Base-by-base conservation (phyloP, 768 basidiomycete species). In the Punctularia strigosozonata region DNA sequence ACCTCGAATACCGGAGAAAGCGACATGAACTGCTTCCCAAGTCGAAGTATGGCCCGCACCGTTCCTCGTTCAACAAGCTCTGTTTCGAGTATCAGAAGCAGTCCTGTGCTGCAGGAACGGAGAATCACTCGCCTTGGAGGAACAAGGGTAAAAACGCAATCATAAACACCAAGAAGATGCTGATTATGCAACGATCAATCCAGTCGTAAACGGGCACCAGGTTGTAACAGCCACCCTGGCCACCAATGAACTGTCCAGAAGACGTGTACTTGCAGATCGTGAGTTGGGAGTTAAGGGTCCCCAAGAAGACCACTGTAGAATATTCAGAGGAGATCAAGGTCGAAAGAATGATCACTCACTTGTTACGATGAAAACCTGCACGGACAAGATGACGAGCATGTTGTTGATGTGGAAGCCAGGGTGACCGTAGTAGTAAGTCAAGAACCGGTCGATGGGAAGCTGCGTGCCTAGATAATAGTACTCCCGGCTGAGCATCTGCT, bases 401-500 rank as follows among this genome's bases (percentile, higher is more conserved):
- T 98, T 99, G 72, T 99, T 97, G 66, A 99, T 94, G 56, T 98
- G 95, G 81, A 99, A 99, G 38, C 89, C 95, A 32, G 95, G 95
- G 59, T 98, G 95, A 34, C 90, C 92, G 50, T 99, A 99, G 68
- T 99, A 98, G 73, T 98, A 99, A 36, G 95, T 99, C 60, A 99
- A 66, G 79, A 99, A 99, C 32, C 95, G 80, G 58, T 99, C 95
- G 56, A 98, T 81, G 25, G 95, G 92, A 38, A 99, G 74, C 56
- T 98, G 95, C 18, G 95, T 99, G 21, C 95, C 95, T 46, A 99
- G 63, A 53, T 98, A 98, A 61, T 99, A 99, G 59, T 99, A 98
- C 62, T 98, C 95, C 46, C 95, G 78, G 63, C 90, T 95, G 52
- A 99, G 73, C 88, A 98, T 89, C 61, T 99, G 95, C 58, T 99